phyloP scores from a whole-genome alignment of 495 filamentous ascomycete genomes.

The Cairneyella variabilis region DNA sequence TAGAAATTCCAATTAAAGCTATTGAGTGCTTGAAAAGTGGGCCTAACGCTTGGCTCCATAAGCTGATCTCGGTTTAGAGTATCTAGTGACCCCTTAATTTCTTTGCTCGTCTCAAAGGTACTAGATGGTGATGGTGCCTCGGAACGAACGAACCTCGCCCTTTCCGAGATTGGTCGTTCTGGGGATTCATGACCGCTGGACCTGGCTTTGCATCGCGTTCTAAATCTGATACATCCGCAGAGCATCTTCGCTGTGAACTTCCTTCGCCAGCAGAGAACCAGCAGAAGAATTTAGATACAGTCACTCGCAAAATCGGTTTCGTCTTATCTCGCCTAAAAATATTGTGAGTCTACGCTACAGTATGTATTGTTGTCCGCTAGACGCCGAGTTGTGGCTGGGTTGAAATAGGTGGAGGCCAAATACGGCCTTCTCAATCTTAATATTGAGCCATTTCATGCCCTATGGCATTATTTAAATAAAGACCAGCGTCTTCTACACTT shows the following conservation, averaged over 20 bases:
- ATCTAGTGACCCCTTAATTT: not conserved
- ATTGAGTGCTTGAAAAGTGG: not conserved
- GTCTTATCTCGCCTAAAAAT: too few species aligned
- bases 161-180: not conserved
- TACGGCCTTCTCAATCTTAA: too few species aligned
- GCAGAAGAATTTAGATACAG: too few species aligned
- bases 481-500: too few species aligned
- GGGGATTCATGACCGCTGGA: not conserved
- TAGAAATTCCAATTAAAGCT: conserved; percentile 9
- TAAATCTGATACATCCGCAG: not conserved
- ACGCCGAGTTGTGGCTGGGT: too few species aligned
- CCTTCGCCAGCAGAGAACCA: too few species aligned
- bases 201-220: not conserved
- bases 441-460: too few species aligned
- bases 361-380: too few species aligned
- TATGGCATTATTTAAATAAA: too few species aligned
- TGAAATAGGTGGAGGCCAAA: too few species aligned
- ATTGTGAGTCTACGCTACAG: too few species aligned
- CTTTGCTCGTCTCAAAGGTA: not conserved
- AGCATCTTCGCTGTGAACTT: not conserved
- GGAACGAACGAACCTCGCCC: not conserved
- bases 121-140: not conserved
- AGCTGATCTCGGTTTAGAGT: conserved; percentile 4
- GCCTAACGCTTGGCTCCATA: conserved; percentile 8
- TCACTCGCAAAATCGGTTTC: too few species aligned